phyloP scores from a whole-genome alignment of 768 basidiomycete genomes.

The Amanita rubescens region DNA sequence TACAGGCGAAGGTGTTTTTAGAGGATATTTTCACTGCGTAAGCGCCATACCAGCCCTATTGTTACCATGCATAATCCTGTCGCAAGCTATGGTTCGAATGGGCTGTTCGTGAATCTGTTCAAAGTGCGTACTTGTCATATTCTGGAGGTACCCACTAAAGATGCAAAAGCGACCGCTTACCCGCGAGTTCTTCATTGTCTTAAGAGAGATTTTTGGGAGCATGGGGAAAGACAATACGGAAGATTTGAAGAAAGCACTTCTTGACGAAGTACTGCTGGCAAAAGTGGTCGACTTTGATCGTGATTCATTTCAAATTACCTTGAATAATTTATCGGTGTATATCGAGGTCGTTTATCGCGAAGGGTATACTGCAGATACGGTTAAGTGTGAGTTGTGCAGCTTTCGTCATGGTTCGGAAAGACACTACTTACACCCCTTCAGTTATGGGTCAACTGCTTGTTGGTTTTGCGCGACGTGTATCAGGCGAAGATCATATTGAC shows the following conservation, averaged over 20 bases:
- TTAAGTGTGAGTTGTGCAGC: constrained; percentile 39
- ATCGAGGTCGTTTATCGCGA: constrained; percentile 52
- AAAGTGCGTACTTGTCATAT: constrained; percentile 33
- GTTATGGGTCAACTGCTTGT: constrained; percentile 51
- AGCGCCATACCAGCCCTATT: not conserved
- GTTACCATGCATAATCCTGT: not conserved
- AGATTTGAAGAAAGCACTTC: constrained; percentile 38
- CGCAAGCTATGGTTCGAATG: constrained; percentile 48
- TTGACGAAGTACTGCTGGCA: constrained; percentile 49
- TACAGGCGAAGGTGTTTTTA: constrained; percentile 51
- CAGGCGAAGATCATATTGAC: constrained; percentile 43
- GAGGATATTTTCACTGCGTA: constrained; percentile 44
- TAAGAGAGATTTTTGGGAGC: constrained; percentile 39
- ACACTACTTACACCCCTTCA: constrained; percentile 18
- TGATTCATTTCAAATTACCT: constrained; percentile 40
- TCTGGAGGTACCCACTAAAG: not conserved
- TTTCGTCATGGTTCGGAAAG: constrained; percentile 5
- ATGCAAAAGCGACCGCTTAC: constrained; percentile 36
- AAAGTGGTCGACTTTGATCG: constrained; percentile 45
- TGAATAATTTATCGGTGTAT: constrained; percentile 50
- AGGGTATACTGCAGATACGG: constrained; percentile 41
- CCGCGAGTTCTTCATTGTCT: constrained; percentile 42
- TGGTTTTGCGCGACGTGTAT: constrained; percentile 46
- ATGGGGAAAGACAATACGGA: constrained; percentile 27
- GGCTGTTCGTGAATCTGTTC: constrained; percentile 49